Conservation (phyloP, 2,329 filamentous ascomycete species). For the Coleophoma eucalyptorum region DNA sequence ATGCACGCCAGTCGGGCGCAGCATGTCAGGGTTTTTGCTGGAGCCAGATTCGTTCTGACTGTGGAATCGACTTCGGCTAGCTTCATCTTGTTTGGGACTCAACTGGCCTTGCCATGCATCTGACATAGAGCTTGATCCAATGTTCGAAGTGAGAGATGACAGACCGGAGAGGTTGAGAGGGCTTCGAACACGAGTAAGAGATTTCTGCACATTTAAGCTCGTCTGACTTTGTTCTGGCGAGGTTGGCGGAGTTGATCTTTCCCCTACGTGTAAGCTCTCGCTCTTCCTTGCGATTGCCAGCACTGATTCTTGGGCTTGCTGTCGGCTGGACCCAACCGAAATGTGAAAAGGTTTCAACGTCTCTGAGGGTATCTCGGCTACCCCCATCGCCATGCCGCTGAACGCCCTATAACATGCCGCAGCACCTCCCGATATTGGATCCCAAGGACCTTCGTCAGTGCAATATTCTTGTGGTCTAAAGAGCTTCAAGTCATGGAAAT, state of each 20-base stretch:
- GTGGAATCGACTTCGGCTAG: too few relatives aligned
- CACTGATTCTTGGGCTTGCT: slow-evolving; percentile 9
- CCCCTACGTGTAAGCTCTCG: slow-evolving; percentile 5
- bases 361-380: slow-evolving; percentile 64
- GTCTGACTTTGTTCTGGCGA: slow-evolving; percentile 11
- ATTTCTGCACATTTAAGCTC: slow-evolving; percentile 10
- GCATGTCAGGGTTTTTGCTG: slow-evolving; percentile 14
- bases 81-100: slow-evolving; percentile 1
- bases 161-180: slow-evolving; percentile 3
- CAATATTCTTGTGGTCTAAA: slow-evolving; percentile 61
- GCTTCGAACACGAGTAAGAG: slow-evolving; percentile 6
- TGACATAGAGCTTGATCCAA: slow-evolving; percentile 8
- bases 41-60: too few relatives aligned
- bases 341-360: slow-evolving; percentile 36
- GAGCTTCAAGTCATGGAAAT: slow-evolving; percentile 68
- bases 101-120: slow-evolving; percentile 8
- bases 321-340: slow-evolving; percentile 26
- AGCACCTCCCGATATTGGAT: slow-evolving; percentile 71
- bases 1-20: slow-evolving; percentile 54
- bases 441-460: slow-evolving; percentile 70
- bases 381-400: slow-evolving; percentile 71
- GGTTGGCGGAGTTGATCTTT: slow-evolving; percentile 7
- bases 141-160: slow-evolving; percentile 7
- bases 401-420: slow-evolving; percentile 72
- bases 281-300: slow-evolving; percentile 6